phyloP scores from a whole-genome alignment of 768 basidiomycete genomes.

The Podaxis sp. region DNA sequence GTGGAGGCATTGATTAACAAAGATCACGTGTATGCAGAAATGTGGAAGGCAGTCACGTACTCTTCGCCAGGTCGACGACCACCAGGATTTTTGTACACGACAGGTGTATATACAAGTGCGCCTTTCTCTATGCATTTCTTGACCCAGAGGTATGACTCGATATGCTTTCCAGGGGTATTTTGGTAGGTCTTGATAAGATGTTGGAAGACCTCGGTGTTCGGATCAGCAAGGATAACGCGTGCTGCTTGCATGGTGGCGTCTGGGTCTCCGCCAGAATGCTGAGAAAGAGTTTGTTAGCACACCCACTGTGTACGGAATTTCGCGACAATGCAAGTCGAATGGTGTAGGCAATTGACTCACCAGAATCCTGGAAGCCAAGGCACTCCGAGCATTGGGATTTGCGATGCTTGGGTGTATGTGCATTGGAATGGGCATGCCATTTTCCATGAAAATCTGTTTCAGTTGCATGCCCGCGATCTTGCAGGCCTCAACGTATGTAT shows the following conservation, averaged over 20 bases:
- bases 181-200: constrained; percentile 75
- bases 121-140: constrained; percentile 79
- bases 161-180: constrained; percentile 67
- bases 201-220: constrained; percentile 73
- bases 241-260: constrained; percentile 69
- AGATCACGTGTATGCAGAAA: not conserved
- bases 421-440: constrained; percentile 66
- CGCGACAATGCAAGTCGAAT: too few species aligned
- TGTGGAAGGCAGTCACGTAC: constrained; percentile 38
- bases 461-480: constrained; percentile 73
- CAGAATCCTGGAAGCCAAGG: constrained; percentile 70
- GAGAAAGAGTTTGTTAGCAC: not conserved
- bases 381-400: constrained; percentile 69
- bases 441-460: constrained; percentile 74
- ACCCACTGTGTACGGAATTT: too few species aligned
- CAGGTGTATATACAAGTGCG: constrained; percentile 63
- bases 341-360: constrained; percentile 32
- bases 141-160: constrained; percentile 83
- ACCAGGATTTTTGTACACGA: constrained; percentile 83
- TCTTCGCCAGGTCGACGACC: constrained; percentile 81
- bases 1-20: not conserved
- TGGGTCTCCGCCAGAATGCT: constrained; percentile 85
- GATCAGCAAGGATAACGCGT: constrained; percentile 77
- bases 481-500: constrained; percentile 83
- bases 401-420: constrained; percentile 82